phyloP scores from a whole-genome alignment of 2,329 filamentous ascomycete species.

The Ophioceras dolichostomum region DNA sequence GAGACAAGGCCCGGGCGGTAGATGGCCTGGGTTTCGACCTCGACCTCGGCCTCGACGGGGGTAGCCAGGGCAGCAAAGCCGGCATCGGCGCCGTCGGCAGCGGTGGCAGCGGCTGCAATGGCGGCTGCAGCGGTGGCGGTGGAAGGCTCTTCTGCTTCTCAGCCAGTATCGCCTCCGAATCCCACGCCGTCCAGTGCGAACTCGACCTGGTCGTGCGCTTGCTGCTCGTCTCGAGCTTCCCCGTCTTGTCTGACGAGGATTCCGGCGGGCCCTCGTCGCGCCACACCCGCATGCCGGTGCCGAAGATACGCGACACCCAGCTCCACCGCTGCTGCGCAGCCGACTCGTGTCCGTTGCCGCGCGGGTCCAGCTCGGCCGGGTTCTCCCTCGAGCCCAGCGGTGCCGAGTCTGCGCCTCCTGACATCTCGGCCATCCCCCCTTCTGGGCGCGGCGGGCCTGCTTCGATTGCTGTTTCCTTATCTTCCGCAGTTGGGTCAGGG shows the following conservation, averaged over 20 bases:
- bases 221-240: slow-evolving; percentile 1
- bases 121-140: not conserved
- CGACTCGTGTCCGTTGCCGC: slow-evolving; percentile 37
- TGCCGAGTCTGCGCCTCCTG: not conserved
- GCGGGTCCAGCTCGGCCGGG: slow-evolving; percentile 18
- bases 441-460: too few species aligned
- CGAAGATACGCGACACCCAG: slow-evolving; percentile 10
- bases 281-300: not conserved
- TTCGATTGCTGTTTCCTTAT: too few species aligned
- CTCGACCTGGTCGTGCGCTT: slow-evolving; percentile 6
- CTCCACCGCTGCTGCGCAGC: slow-evolving; percentile 13
- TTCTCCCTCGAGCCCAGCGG: not conserved
- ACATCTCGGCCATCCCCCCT: too few species aligned
- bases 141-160: slow-evolving; percentile 1
- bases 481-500: too few species aligned
- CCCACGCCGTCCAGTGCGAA: slow-evolving; percentile 8
- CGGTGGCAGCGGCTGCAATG: not conserved
- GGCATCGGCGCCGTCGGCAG: not conserved
- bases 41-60: not conserved
- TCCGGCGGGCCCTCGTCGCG: not conserved
- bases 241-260: not conserved
- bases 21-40: not conserved
- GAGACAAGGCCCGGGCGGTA: not conserved
- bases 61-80: not conserved
- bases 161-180: slow-evolving; percentile 1